Conservation (phyloP, 2,329 filamentous ascomycete species). For the Ascochyta lentis region DNA sequence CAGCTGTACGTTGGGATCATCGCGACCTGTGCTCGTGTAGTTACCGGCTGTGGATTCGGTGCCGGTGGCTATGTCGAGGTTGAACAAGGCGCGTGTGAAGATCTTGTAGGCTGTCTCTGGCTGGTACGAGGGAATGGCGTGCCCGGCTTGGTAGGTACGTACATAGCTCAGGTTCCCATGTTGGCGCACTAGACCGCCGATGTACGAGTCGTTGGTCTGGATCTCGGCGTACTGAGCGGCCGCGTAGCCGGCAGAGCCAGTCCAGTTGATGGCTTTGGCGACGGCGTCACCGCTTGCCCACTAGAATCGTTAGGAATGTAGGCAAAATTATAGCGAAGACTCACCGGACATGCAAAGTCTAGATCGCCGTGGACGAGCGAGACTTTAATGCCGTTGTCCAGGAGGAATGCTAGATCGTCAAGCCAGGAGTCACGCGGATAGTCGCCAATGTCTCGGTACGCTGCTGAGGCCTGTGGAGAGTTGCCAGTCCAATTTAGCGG, state of each 20-base stretch:
- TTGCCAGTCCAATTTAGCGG: constrained; percentile 56
- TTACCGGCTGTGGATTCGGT: constrained; percentile 10
- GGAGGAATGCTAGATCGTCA: constrained; percentile 45
- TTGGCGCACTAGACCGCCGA: constrained; percentile 54
- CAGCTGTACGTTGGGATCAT: constrained; percentile 22
- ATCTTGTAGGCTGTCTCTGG: constrained; percentile 58
- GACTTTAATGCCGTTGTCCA: constrained; percentile 51
- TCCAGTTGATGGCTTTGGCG: constrained; percentile 49
- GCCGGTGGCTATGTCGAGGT: constrained; percentile 57
- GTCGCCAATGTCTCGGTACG: constrained; percentile 49
- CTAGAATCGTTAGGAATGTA: constrained; percentile 33
- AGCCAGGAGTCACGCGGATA: constrained; percentile 54
- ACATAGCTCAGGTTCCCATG: constrained; percentile 49
- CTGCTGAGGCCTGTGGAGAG: constrained; percentile 25
- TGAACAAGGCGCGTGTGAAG: constrained; percentile 55
- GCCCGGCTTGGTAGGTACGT: constrained; percentile 48
- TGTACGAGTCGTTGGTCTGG: constrained; percentile 44
- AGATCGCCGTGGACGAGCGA: constrained; percentile 28
- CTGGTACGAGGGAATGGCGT: constrained; percentile 51
- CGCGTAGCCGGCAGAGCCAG: constrained; percentile 25
- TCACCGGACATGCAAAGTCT: constrained; percentile 55
- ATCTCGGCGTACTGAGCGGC: constrained; percentile 43
- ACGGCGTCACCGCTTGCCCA: constrained; percentile 51
- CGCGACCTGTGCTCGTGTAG: constrained; percentile 22
- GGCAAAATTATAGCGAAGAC: background rate